Base-by-base conservation (phyloP, 805 yeast species). In the Candida morakotiae region DNA sequence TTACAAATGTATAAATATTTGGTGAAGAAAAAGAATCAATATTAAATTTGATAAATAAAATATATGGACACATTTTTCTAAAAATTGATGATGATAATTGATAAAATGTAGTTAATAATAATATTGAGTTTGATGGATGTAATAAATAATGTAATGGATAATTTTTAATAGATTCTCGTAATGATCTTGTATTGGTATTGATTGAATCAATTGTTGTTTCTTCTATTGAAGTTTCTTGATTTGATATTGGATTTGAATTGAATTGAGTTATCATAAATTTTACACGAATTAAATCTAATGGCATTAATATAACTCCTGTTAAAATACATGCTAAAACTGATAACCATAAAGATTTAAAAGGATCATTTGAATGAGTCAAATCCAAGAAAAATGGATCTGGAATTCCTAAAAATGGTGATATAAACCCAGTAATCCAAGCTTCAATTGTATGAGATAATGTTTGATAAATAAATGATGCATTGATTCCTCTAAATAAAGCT, bases 341-440 rank as follows among this genome's bases (percentile, higher is more conserved):
- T 7, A 87, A 67, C 24, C 77, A 58, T 7, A 88, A 64, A n/a
- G 91, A 78, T 35, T 73, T 66, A 33, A 76, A 60, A 1, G 94
- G 87, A 43, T 83, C 87, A 3, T 88, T 77, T 9, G 93, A 82
- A 51, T 85, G 93, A 15, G 86, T 71, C 35, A 84, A 71, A 45
- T 87, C 95, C 47, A 87, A 80, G 55, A 87, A 83, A 43, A 80
- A 78, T 2, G 96, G 96, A 55, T 89, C 97, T 0, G 96, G 95
- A 21, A 87, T 77, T 14, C 84, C 82, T 36, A 85, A 58, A 31
- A 86, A 63, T 2, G 96, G 93, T 4, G 96, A 81, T 6, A 88
- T 55, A 44, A 89, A 77, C 3, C 96, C 96, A 0, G 94, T 83
- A 33, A 88, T 69, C 97, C 98, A 89, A 1, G 96, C 87, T 52